These are phyloP conservation scores for Chlamydomonas reinhardtii DNA, from an alignment of 163 green algal species.

Conservation along the genomic window DNA sequence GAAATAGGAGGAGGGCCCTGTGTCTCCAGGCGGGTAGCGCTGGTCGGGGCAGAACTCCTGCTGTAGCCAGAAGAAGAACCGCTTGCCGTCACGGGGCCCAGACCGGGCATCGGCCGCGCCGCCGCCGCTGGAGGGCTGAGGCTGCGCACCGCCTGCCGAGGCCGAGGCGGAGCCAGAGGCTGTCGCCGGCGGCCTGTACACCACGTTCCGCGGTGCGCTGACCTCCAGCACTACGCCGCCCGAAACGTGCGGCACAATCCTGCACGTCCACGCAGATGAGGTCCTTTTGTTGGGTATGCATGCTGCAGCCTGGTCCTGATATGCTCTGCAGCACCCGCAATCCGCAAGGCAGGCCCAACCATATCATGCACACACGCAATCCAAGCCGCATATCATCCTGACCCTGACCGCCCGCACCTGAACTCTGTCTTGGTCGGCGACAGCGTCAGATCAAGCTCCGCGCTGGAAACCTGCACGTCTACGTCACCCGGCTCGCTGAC, in stretches of 20 bases:
- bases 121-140: neutral
- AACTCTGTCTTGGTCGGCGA: constrained; percentile 32
- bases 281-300: neutral
- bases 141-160: neutral
- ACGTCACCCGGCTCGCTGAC: constrained; percentile 14
- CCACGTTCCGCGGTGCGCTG: neutral
- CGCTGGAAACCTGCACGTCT: constrained; percentile 6
- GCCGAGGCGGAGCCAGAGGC: neutral
- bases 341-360: too few relatives aligned
- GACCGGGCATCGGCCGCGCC: too few relatives aligned
- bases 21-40: neutral
- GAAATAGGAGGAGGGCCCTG: too few relatives aligned
- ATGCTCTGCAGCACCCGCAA: too few relatives aligned
- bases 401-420: constrained; percentile 26
- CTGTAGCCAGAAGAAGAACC: constrained; percentile 48
- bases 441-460: constrained; percentile 43
- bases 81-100: neutral
- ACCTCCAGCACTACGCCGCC: constrained; percentile 33
- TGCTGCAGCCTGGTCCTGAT: too few relatives aligned
- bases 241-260: constrained; percentile 2
- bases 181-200: neutral
- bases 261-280: too few relatives aligned
- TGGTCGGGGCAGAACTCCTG: constrained; percentile 5
- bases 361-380: too few relatives aligned
- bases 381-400: too few relatives aligned